Evolutionary conservation across 768 basidiomycete genomes (phyloP).

Genomic region (Tricholoma saponaceum): DNA sequence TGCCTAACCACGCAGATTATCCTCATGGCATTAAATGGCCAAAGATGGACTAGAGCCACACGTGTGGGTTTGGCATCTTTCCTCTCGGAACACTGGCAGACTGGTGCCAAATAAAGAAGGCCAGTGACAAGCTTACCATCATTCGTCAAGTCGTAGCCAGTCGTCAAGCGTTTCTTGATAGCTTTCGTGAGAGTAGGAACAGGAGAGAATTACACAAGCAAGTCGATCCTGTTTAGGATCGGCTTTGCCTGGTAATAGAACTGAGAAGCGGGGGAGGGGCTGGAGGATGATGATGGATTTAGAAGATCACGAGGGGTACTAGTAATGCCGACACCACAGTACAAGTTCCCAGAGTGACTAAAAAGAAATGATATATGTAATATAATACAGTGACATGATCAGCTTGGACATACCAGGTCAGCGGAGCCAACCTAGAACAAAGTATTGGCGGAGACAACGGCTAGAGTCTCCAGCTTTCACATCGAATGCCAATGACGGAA

Average conservation of each 20-base stretch:
- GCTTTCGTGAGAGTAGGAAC: neutral
- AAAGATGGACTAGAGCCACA: constrained; percentile 10
- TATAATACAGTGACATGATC: neutral
- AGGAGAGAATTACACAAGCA: neutral
- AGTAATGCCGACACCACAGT: neutral
- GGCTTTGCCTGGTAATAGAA: neutral
- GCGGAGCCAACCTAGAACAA: too few species aligned
- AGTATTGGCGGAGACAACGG: too few species aligned
- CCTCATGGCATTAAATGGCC: constrained; percentile 12
- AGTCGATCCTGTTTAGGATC: neutral
- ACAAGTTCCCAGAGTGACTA: neutral
- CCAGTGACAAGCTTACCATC: constrained; percentile 14
- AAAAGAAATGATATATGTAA: neutral
- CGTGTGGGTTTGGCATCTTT: constrained; percentile 9
- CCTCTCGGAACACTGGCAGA: neutral
- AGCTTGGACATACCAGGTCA: too few species aligned
- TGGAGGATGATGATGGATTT: neutral
- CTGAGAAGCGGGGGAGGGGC: neutral
- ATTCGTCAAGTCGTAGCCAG: constrained; percentile 7
- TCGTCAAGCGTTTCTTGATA: constrained; percentile 1
- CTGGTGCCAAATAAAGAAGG: neutral
- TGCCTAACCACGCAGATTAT: constrained; percentile 19
- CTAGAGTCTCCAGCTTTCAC: too few species aligned
- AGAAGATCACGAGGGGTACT: neutral
- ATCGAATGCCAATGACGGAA: too few species aligned